Conservation (phyloP, 257 asterid species). For the Misopates orontium region DNA sequence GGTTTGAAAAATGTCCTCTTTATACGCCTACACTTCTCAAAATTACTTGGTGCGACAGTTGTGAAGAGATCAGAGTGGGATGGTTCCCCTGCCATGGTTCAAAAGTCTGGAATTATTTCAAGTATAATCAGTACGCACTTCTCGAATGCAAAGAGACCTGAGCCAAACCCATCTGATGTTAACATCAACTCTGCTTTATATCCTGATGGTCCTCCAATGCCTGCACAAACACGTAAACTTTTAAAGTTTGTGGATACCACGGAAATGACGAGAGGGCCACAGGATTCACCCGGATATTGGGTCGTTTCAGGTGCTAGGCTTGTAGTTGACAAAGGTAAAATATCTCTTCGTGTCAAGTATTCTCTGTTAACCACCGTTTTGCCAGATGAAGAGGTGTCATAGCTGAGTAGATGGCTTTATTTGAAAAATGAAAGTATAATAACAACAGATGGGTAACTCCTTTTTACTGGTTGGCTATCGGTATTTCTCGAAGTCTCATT, state of each 20-base stretch:
- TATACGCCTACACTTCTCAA: conserved; percentile 55
- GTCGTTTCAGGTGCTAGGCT: conserved; percentile 82
- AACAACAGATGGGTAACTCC: background rate
- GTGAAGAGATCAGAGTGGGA: conserved; percentile 75
- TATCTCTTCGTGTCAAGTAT: conserved; percentile 69
- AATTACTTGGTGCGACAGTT: conserved; percentile 52
- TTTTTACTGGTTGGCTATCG: background rate
- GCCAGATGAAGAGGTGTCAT: conserved; percentile 51
- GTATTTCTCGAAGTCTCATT: no score
- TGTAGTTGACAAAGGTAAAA: conserved; percentile 59
- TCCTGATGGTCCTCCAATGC: conserved; percentile 72
- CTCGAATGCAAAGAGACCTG: conserved; percentile 53
- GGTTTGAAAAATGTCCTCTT: conserved; percentile 67
- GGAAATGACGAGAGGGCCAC: conserved; percentile 79
- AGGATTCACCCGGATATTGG: conserved; percentile 79
- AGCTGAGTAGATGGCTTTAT: conserved; percentile 28
- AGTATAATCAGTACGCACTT: conserved; percentile 55
- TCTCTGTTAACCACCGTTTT: conserved; percentile 54
- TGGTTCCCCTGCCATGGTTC: conserved; percentile 61
- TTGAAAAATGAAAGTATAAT: background rate
- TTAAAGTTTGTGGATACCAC: conserved; percentile 65
- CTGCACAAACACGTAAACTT: conserved; percentile 64
- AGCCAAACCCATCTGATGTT: conserved; percentile 63
- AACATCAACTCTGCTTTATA: conserved; percentile 67
- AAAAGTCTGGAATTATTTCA: conserved; percentile 72